phyloP scores from a whole-genome alignment of 2,329 filamentous ascomycete species.

The Penicillium sp. region DNA sequence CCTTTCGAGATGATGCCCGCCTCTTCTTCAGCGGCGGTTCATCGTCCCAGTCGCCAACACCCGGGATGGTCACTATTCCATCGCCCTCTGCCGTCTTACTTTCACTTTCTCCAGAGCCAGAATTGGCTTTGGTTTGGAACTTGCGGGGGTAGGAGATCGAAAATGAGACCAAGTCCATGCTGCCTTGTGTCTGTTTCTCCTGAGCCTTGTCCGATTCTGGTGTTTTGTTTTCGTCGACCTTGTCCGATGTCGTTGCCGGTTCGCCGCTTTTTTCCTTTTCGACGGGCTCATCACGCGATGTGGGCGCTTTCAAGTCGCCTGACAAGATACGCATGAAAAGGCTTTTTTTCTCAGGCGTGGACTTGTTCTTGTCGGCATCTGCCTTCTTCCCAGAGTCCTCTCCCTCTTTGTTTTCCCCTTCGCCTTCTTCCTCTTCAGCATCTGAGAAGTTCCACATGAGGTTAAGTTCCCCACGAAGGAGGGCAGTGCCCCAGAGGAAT shows the following conservation, averaged over 20 bases:
- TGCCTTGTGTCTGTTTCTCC: slow-evolving; percentile 13
- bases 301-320: slow-evolving; percentile 18
- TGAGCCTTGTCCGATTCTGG: slow-evolving; percentile 2
- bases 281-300: neutral
- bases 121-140: neutral
- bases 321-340: slow-evolving; percentile 30
- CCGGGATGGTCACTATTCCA: slow-evolving; percentile 20
- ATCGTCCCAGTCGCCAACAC: slow-evolving; percentile 18
- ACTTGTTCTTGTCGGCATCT: slow-evolving; percentile 45
- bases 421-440: slow-evolving; percentile 45
- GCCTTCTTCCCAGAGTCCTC: slow-evolving; percentile 7
- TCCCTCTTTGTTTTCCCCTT: slow-evolving; percentile 16
- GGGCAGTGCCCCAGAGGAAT: slow-evolving; percentile 69
- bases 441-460: slow-evolving; percentile 82
- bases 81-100: slow-evolving; percentile 1
- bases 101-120: neutral
- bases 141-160: slow-evolving; percentile 31
- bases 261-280: neutral
- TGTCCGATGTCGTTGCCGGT: slow-evolving; percentile 3
- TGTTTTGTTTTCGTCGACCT: neutral
- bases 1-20: slow-evolving; percentile 27
- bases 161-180: slow-evolving; percentile 29
- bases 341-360: slow-evolving; percentile 7
- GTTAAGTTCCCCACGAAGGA: slow-evolving; percentile 64
- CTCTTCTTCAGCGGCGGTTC: slow-evolving; percentile 37